Evolutionary conservation across 225 moss, liverwort and hornwort genomes (phyloP), one percentile per base, ranked within the genome.

Genomic region (Neckera pumila): DNA sequence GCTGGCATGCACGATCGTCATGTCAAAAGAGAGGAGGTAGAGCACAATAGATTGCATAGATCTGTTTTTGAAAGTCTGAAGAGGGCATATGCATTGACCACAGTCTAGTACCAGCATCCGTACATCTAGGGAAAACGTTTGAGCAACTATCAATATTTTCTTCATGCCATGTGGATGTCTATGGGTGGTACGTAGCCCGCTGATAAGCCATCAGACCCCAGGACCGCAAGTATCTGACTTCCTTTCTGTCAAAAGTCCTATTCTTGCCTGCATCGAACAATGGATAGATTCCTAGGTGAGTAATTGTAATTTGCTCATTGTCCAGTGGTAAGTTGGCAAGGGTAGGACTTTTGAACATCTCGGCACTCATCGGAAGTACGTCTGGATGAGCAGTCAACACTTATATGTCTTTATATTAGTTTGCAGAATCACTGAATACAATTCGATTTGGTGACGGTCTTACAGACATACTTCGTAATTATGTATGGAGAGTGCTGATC

Each of bases 11-110:
- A 94, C 74, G 93, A 94, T 82, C 94, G 91, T 75, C 89, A 90
- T 83, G 93, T 93, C 79, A 93, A 92, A 84, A 91, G 93, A 90
- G 93, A 93, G 92, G 95, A 93, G 91, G 95, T 93, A 92, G 77
- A 86, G 82, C 33, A 45, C 72, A 64, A 17, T 59, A 20, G 73
- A 59, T 66, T 78, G 58, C 60, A 67, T 31, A 77, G n/a, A 85
- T 77, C n/a, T 64, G 12, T 71, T 73, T 65, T 73, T 75, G 53
- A 85, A 83, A 76, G 78, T 88, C n/a, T 58, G n/a, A 83, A 65
- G 81, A 84, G 69, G 38, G 47, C 22, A 20, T n/a, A 26, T 85
- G 61, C 45, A 38, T 47, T 84, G 45, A 79, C 77, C 28, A 61
- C 69, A 49, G 71, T 70, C 77, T 66, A 67, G 45, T 70, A 51